Evolutionary conservation across 2,329 filamentous ascomycete genomes (phyloP).

Genomic region (Cladorrhinum sp.): DNA sequence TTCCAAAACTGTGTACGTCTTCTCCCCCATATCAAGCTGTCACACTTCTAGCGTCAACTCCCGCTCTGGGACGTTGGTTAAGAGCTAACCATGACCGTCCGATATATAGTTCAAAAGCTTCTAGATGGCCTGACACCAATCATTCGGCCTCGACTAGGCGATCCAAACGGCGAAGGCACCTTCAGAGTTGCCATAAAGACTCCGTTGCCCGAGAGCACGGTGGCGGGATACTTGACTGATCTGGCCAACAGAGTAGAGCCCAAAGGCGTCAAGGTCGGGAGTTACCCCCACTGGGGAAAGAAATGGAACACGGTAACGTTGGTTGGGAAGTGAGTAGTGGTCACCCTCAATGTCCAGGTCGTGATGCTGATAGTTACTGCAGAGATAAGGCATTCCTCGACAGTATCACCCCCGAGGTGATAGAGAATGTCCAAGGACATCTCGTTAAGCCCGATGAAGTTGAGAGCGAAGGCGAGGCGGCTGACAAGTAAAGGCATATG

Average conservation of each 20-base stretch:
- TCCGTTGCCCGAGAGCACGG: conserved; percentile 78
- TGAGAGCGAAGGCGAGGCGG: not conserved
- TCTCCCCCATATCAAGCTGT: too few species aligned
- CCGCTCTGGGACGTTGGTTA: not conserved
- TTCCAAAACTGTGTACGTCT: conserved; percentile 70
- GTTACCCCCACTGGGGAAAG: conserved; percentile 91
- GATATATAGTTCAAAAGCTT: conserved; percentile 62
- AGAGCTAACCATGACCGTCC: not conserved
- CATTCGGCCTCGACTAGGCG: conserved; percentile 66
- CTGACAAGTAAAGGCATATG: not conserved
- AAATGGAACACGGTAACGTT: conserved; percentile 85
- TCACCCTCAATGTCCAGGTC: not conserved
- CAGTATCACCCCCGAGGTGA: conserved; percentile 72
- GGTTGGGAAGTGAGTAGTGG: conserved; percentile 56
- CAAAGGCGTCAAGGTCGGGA: conserved; percentile 86
- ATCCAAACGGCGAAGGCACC: conserved; percentile 79
- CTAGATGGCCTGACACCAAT: conserved; percentile 72
- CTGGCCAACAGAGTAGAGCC: conserved; percentile 70
- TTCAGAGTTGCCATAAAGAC: conserved; percentile 80
- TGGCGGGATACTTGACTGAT: conserved; percentile 79
- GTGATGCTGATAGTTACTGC: conserved; percentile 24
- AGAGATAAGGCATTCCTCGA: conserved; percentile 76
- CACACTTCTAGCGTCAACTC: too few species aligned
- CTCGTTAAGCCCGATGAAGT: conserved; percentile 45
- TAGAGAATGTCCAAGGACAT: conserved; percentile 70